A percentile compares a stretch with the other conserved stretches of the same genome.
Evolutionary conservation across 2,329 filamentous ascomycete species (phyloP).

Genomic region (Incumbomyces delicatus): DNA sequence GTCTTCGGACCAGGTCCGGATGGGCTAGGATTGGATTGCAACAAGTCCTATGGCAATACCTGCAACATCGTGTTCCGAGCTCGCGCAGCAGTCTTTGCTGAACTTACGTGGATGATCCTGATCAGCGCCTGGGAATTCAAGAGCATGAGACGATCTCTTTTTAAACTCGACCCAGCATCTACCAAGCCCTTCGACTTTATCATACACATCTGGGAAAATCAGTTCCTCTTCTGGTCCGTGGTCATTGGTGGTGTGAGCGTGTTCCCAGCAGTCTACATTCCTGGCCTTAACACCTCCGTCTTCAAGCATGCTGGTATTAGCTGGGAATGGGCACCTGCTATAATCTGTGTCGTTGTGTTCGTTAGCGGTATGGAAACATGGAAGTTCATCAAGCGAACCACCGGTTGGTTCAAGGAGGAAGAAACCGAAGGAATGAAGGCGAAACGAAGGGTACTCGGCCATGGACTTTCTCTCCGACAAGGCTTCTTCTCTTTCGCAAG

Average conservation of each 20-base stretch:
- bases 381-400: constrained; percentile 53
- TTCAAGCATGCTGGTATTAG: constrained; percentile 57
- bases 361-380: constrained; percentile 53
- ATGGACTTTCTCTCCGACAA: constrained; percentile 23
- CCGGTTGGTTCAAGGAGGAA: constrained; percentile 24
- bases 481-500: constrained; percentile 26
- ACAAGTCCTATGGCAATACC: constrained; percentile 36
- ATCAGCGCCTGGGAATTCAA: constrained; percentile 73
- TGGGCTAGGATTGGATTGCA: constrained; percentile 47
- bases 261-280: constrained; percentile 56
- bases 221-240: constrained; percentile 60
- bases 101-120: constrained; percentile 63
- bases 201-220: constrained; percentile 57
- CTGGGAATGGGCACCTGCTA: constrained; percentile 62
- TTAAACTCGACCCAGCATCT: constrained; percentile 46
- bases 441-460: constrained; percentile 13
- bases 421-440: constrained; percentile 24
- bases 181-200: constrained; percentile 53
- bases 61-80: constrained; percentile 55
- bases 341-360: constrained; percentile 50
- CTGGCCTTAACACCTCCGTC: constrained; percentile 52
- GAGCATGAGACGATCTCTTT: constrained; percentile 63
- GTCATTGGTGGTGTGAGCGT: constrained; percentile 45
- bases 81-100: constrained; percentile 63
- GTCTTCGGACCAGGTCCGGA: constrained; percentile 39